A percentile compares a stretch with the other conserved stretches of the same genome.
phyloP scores from a whole-genome alignment of 768 basidiomycete species.

The Cantharellus cinnabarinus region DNA sequence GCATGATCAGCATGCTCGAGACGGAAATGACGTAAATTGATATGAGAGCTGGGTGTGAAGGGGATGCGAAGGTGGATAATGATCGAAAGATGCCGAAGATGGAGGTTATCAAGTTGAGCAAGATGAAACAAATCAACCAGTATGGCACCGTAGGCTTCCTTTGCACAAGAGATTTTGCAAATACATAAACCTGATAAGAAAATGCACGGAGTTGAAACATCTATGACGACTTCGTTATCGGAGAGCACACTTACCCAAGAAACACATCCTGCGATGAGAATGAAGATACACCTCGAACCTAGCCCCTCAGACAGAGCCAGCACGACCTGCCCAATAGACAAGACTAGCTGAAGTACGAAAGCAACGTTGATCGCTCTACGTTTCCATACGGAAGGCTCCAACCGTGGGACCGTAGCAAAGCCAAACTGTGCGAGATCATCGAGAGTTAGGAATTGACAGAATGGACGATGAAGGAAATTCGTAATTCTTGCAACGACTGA shows the following conservation, averaged over 20 bases:
- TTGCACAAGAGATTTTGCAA: not conserved
- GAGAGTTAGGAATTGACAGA: slow-evolving; percentile 7
- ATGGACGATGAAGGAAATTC: not conserved
- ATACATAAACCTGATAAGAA: not conserved
- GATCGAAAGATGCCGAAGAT: not conserved
- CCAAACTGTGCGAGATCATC: slow-evolving; percentile 9
- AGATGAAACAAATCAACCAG: not conserved
- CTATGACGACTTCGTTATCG: not conserved
- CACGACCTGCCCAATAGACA: not conserved
- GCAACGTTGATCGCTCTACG: not conserved
- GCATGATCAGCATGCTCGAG: not conserved
- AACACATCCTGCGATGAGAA: not conserved
- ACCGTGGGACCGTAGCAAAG: not conserved
- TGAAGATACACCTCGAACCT: not conserved
- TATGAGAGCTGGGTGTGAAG: not conserved
- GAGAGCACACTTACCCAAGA: not conserved
- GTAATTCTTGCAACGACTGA: not conserved
- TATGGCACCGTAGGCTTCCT: not conserved
- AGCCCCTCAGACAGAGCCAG: not conserved
- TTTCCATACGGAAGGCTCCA: slow-evolving; percentile 6
- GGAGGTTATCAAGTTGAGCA: not conserved
- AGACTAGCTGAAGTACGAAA: not conserved
- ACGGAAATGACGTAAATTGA: not conserved
- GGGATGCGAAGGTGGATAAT: not conserved
- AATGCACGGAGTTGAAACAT: not conserved